Conservation (phyloP, 805 yeast genomes). For the Isabelozyma heimii region DNA sequence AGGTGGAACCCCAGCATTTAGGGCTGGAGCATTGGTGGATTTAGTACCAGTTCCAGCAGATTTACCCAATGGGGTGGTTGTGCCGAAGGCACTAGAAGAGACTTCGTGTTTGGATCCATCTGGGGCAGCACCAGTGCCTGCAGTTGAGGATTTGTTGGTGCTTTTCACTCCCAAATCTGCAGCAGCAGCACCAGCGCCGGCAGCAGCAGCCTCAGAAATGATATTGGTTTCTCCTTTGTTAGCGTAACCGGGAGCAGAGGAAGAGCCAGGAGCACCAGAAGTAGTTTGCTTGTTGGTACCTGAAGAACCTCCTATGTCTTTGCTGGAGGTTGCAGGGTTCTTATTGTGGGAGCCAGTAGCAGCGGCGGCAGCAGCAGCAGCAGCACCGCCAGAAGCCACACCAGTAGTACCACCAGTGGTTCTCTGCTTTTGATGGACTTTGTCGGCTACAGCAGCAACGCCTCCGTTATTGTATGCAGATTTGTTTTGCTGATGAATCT, state of each 20-base stretch:
- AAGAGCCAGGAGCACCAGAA: background rate
- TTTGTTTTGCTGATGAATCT: constrained; percentile 27
- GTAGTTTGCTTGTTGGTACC: background rate
- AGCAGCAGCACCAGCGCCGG: constrained; percentile 12
- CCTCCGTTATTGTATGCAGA: constrained; percentile 30
- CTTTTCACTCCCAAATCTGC: constrained; percentile 2
- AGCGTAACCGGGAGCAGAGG: background rate
- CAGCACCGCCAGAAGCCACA: background rate
- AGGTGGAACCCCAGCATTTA: constrained; percentile 6
- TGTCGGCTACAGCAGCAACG: constrained; percentile 16
- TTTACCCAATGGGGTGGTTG: background rate
- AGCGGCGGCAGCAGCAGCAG: background rate
- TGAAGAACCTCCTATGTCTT: background rate
- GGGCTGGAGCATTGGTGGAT: background rate
- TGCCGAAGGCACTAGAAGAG: background rate
- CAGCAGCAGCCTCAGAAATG: constrained; percentile 8
- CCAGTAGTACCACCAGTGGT: constrained; percentile 2
- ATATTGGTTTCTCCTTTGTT: background rate
- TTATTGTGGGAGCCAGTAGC: background rate
- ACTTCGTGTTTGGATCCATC: background rate
- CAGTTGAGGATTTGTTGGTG: background rate
- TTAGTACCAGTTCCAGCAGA: no score
- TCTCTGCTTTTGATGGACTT: constrained; percentile 3
- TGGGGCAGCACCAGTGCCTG: background rate
- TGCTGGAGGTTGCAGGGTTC: background rate